Conservation (phyloP, 176 grass and related monocot species). For the Carex myosuroides region DNA sequence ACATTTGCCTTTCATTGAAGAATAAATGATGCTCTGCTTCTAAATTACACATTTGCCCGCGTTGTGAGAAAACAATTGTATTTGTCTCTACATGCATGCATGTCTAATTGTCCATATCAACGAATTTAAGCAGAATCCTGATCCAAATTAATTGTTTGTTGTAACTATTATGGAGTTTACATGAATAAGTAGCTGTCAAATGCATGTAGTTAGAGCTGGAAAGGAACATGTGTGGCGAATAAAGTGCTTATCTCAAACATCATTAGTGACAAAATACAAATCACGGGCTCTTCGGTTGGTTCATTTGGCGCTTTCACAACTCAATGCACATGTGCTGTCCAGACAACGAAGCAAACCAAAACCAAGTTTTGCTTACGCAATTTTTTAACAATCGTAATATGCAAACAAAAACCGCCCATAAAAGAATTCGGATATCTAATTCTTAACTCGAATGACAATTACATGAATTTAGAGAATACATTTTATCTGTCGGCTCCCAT, state of each 20-base stretch:
- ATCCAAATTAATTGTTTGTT: not conserved
- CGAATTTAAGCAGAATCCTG: not conserved
- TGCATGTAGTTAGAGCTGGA: not conserved
- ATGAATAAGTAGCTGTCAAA: not conserved
- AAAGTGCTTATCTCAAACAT: slow-evolving; percentile 5
- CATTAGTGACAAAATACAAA: slow-evolving; percentile 22
- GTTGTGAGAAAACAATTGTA: not conserved
- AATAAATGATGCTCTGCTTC: not conserved
- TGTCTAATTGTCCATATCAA: not conserved
- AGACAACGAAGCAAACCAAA: not conserved
- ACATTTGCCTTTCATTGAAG: not conserved
- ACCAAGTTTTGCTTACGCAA: not conserved
- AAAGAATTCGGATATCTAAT: not conserved
- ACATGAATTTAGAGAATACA: not conserved
- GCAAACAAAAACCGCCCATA: not conserved
- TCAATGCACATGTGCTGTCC: slow-evolving; percentile 17
- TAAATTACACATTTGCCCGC: not conserved
- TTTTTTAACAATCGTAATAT: not conserved
- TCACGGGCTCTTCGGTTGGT: slow-evolving; percentile 18
- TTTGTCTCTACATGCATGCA: not conserved
- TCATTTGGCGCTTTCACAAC: slow-evolving; percentile 6
- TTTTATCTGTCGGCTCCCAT: too few species aligned
- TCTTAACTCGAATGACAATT: not conserved
- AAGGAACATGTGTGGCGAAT: slow-evolving; percentile 15
- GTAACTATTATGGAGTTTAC: not conserved